Base-by-base conservation (phyloP, 257 asterid genomes). In the Apocynum venetum region DNA sequence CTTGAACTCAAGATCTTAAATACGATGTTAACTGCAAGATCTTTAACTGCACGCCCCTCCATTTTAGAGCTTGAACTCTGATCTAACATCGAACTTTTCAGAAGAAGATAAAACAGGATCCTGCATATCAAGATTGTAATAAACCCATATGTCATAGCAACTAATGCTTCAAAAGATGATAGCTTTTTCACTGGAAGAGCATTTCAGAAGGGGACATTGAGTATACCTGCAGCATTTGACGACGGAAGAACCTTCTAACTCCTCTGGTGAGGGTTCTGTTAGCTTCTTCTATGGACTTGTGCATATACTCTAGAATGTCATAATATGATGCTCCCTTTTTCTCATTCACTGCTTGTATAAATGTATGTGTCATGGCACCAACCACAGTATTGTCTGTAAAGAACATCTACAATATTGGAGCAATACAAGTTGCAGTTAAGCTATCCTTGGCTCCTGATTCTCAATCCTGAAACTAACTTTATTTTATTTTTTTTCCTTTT, bases 321-420 rank as follows among this genome's bases (percentile, higher is more conserved):
- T 41, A 73, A 78, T 91, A 91, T 55, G 89, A 85, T 83, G 73
- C 13, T 52, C 61, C 82, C 17, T 75, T 65, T 0, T 77, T 85
- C n/a, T 49, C 83, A 82, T 43, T 75, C 48, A 90, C 63, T 75
- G 97, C 93, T 75, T 59, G 85, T 75, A 87, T 81, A 56, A 92
- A 92, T 67, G 87, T 85, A 70, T 68, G 74, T 19, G 97, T 89
- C 97, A 89, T 90, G 63, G 93, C 96, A 63, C 95, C 95, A 0
- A 71, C 82, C 85, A 77, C 84, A 55, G 81, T 82, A 65, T 80
- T 89, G 52, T 80, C 88, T 2, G 71, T 12, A 44, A 93, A 85
- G 80, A 88, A 78, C 53, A 82, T 90, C 97, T 90, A 86, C 80
- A 80, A 52, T 46, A n/a, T 41, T 64, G 9, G 61, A 35, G 60